A percentile compares a stretch with the other conserved stretches of the same genome.
phyloP scores from a whole-genome alignment of 768 basidiomycete species.

The Phaeotremella skinneri region DNA sequence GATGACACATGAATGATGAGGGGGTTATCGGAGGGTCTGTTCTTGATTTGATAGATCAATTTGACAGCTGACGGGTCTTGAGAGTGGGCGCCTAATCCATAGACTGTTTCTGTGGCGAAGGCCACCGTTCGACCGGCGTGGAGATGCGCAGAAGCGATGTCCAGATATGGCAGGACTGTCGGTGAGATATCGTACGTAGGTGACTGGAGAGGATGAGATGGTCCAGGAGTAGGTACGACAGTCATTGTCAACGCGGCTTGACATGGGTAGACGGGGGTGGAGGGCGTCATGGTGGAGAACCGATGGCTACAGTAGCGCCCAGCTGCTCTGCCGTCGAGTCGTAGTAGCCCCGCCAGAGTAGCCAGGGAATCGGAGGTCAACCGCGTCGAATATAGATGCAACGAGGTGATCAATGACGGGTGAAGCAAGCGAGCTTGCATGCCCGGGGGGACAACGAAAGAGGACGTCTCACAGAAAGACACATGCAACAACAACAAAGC shows the following conservation, averaged over 20 bases:
- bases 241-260: slow-evolving; percentile 17
- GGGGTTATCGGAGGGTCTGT: slow-evolving; percentile 91
- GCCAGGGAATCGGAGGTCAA: too few species aligned
- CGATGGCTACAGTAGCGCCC: neutral
- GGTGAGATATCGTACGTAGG: slow-evolving; percentile 34
- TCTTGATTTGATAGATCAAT: slow-evolving; percentile 82
- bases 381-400: too few species aligned
- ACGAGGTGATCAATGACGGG: too few species aligned
- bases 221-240: slow-evolving; percentile 22
- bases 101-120: slow-evolving; percentile 97
- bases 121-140: slow-evolving; percentile 57
- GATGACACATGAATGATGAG: slow-evolving; percentile 96
- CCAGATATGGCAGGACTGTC: slow-evolving; percentile 23
- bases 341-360: too few species aligned
- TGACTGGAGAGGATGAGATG: slow-evolving; percentile 31
- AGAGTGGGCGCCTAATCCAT: slow-evolving; percentile 90
- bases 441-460: too few species aligned
- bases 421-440: too few species aligned
- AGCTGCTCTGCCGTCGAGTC: too few species aligned
- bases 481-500: too few species aligned
- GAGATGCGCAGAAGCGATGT: slow-evolving; percentile 39
- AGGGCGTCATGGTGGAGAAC: slow-evolving; percentile 13
- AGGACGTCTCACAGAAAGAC: too few species aligned
- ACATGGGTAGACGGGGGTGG: slow-evolving; percentile 44
- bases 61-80: slow-evolving; percentile 60